Evolutionary conservation across 1,139 yeast genomes (phyloP).

Genomic region (Pichia sp.): DNA sequence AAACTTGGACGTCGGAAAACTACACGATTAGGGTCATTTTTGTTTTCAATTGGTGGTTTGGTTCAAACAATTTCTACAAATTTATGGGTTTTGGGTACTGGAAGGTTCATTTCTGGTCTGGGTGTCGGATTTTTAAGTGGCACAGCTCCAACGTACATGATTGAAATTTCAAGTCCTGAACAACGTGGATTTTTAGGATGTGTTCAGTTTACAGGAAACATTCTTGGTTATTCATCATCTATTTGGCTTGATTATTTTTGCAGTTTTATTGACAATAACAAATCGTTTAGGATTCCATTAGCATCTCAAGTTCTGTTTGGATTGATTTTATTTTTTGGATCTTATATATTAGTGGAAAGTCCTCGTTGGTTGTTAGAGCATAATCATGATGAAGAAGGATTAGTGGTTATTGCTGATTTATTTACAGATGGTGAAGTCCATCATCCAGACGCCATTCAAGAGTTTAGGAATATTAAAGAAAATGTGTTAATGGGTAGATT

Average conservation of each 20-base stretch:
- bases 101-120: slow-evolving; percentile 76
- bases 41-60: slow-evolving; percentile 77
- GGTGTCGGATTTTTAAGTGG: slow-evolving; percentile 91
- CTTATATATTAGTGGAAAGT: slow-evolving; percentile 75
- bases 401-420: slow-evolving; percentile 74
- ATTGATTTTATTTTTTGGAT: slow-evolving; percentile 57
- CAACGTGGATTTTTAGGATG: slow-evolving; percentile 87
- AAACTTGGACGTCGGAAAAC: slow-evolving; percentile 74
- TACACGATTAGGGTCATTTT: slow-evolving; percentile 72
- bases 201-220: slow-evolving; percentile 87
- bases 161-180: slow-evolving; percentile 85
- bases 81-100: slow-evolving; percentile 52
- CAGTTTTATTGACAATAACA: slow-evolving; percentile 49
- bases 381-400: slow-evolving; percentile 84
- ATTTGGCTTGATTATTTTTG: slow-evolving; percentile 90
- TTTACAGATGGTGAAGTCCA: slow-evolving; percentile 61
- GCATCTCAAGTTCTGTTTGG: slow-evolving; percentile 76
- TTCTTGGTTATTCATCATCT: slow-evolving; percentile 76
- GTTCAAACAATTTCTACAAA: slow-evolving; percentile 57
- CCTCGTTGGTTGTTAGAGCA: slow-evolving; percentile 88
- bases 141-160: slow-evolving; percentile 90
- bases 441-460: slow-evolving; percentile 53
- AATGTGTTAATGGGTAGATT: slow-evolving; percentile 69
- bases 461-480: slow-evolving; percentile 73
- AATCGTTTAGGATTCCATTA: slow-evolving; percentile 78